A percentile compares a stretch with the other conserved stretches of the same genome.
phyloP scores from a whole-genome alignment of 768 basidiomycete genomes.

The Boletus fagicola region DNA sequence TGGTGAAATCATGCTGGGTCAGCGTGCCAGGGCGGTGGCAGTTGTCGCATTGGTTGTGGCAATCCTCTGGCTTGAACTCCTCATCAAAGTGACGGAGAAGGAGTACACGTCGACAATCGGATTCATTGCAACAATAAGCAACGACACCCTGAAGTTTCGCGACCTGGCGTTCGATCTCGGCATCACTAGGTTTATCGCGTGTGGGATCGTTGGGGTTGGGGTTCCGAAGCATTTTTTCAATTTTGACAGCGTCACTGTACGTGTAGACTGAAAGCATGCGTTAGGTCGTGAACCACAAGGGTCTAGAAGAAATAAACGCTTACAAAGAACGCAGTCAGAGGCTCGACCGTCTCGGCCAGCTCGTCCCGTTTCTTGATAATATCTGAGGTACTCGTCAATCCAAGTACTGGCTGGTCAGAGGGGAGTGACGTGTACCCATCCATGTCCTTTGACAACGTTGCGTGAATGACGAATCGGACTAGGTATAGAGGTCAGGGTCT shows the following conservation, averaged over 20 bases:
- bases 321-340: slow-evolving; percentile 87
- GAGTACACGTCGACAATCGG: slow-evolving; percentile 83
- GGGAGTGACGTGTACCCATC: slow-evolving; percentile 58
- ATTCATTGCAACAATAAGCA: slow-evolving; percentile 76
- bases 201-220: slow-evolving; percentile 40
- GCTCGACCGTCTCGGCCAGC: slow-evolving; percentile 88
- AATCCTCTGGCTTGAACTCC: slow-evolving; percentile 63
- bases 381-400: slow-evolving; percentile 40
- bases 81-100: slow-evolving; percentile 91
- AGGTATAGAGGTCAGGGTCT: slow-evolving; percentile 5
- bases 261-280: slow-evolving; percentile 53
- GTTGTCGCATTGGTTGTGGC: slow-evolving; percentile 78
- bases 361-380: slow-evolving; percentile 96
- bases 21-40: slow-evolving; percentile 56
- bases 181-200: slow-evolving; percentile 30
- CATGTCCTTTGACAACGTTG: slow-evolving; percentile 75
- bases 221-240: slow-evolving; percentile 61
- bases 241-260: slow-evolving; percentile 53
- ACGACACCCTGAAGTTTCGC: slow-evolving; percentile 66
- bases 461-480: slow-evolving; percentile 94
- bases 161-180: slow-evolving; percentile 66
- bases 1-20: slow-evolving; percentile 58
- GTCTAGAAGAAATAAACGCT: slow-evolving; percentile 26
- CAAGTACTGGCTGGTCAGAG: neutral
- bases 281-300: neutral